Evolutionary conservation across 2,329 filamentous ascomycete species (phyloP).

Genomic region (Scedosporium dehoogii): DNA sequence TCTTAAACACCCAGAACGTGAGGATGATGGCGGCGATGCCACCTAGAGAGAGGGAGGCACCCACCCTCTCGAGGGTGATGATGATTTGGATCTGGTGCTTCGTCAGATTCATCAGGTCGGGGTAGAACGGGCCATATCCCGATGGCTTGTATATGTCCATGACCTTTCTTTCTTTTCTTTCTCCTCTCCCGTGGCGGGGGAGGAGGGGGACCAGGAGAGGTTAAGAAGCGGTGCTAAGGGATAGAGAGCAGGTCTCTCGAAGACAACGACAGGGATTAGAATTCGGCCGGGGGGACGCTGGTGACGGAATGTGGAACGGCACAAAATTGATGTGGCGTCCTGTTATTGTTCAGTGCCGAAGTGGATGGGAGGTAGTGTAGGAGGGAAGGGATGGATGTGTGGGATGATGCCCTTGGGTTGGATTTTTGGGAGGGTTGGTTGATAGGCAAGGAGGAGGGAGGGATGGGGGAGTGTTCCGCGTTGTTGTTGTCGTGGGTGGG

Average conservation of each 20-base stretch:
- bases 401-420: no score
- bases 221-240: neutral
- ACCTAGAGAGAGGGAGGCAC: constrained; percentile 41
- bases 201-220: neutral
- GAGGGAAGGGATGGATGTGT: no score
- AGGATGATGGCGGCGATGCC: constrained; percentile 42
- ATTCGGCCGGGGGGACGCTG: neutral
- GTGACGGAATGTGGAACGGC: neutral
- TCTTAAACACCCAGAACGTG: constrained; percentile 39
- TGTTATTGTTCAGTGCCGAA: no score
- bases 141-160: constrained; percentile 1
- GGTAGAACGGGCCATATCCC: neutral
- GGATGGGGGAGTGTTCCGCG: no score
- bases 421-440: no score
- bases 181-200: neutral
- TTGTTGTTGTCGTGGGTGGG: no score
- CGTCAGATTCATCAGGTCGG: constrained; percentile 17
- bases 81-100: constrained; percentile 28
- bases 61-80: constrained; percentile 40
- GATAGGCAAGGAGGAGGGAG: no score
- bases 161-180: neutral
- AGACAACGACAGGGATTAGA: neutral
- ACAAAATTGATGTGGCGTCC: no score
- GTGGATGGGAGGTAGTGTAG: no score
- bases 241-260: neutral